phyloP scores from a whole-genome alignment of 768 basidiomycete genomes.

The Leccinum sublutescens region DNA sequence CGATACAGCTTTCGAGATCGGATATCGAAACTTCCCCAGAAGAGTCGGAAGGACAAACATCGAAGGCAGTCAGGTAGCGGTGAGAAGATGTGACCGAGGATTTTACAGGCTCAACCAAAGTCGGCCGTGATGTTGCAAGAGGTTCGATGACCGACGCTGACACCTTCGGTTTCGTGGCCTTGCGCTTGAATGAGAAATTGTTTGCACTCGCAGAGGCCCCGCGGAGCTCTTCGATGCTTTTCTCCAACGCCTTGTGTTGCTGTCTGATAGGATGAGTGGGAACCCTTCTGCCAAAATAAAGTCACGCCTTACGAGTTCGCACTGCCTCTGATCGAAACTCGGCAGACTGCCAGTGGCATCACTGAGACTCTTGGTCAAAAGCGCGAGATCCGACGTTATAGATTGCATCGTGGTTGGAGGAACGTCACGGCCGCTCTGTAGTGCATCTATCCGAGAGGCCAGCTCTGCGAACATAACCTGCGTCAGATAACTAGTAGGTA shows the following conservation, averaged over 20 bases:
- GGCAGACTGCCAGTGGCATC: constrained; percentile 67
- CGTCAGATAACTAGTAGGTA: constrained; percentile 15
- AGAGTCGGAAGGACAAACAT: constrained; percentile 36
- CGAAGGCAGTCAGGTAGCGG: constrained; percentile 41
- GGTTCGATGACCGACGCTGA: neutral
- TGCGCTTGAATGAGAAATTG: constrained; percentile 70
- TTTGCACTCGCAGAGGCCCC: constrained; percentile 45
- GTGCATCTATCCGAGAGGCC: constrained; percentile 42
- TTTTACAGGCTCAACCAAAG: constrained; percentile 31
- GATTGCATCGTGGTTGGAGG: constrained; percentile 39
- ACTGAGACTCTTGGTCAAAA: constrained; percentile 57
- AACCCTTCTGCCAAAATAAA: neutral
- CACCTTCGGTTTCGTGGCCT: constrained; percentile 24
- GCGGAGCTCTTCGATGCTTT: constrained; percentile 50
- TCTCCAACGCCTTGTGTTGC: constrained; percentile 69
- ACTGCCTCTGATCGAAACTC: constrained; percentile 71
- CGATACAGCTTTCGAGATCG: constrained; percentile 65
- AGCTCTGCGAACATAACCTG: constrained; percentile 41
- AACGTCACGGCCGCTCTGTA: constrained; percentile 32
- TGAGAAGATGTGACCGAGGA: constrained; percentile 45
- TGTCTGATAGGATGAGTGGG: constrained; percentile 30
- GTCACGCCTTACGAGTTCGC: constrained; percentile 53
- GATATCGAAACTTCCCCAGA: constrained; percentile 56
- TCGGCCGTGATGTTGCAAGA: neutral
- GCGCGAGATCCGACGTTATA: constrained; percentile 51